These are phyloP conservation scores for Ichthyophonus hoferi DNA, from an alignment of 208 protist species.

Conservation along the genomic window DNA sequence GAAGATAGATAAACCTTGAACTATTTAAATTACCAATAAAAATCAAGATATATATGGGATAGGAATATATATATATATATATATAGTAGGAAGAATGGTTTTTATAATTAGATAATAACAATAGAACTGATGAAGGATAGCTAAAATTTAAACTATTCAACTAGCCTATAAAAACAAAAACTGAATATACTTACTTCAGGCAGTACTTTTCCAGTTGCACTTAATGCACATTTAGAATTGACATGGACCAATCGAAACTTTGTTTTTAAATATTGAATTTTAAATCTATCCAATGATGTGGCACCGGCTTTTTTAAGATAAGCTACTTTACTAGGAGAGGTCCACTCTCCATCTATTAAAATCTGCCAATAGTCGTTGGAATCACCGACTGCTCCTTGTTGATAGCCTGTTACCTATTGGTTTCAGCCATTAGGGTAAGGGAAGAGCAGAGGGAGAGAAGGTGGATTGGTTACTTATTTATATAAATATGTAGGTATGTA, in stretches of 20 bases:
- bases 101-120: no score
- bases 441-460: no score
- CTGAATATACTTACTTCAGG: background rate
- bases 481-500: no score
- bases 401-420: background rate
- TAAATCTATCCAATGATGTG: background rate
- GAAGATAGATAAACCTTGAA: no score
- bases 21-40: no score
- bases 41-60: no score
- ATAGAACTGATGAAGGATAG: no score
- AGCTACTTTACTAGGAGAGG: background rate
- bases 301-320: background rate
- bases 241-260: background rate
- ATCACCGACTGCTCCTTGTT: background rate
- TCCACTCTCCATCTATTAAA: background rate
- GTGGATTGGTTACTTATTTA: no score
- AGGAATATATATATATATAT: no score
- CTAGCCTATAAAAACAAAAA: no score
- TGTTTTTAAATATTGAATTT: background rate
- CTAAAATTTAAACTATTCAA: no score
- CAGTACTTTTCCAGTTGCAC: constrained; percentile 12
- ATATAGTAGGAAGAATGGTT: no score
- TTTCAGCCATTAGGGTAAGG: background rate
- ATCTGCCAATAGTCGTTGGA: background rate
- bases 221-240: constrained; percentile 10